Evolutionary conservation across 1,284 basidiomycete species (phyloP), one percentile per base, ranked within the genome.

Genomic region (Ceratobasidium sp.): DNA sequence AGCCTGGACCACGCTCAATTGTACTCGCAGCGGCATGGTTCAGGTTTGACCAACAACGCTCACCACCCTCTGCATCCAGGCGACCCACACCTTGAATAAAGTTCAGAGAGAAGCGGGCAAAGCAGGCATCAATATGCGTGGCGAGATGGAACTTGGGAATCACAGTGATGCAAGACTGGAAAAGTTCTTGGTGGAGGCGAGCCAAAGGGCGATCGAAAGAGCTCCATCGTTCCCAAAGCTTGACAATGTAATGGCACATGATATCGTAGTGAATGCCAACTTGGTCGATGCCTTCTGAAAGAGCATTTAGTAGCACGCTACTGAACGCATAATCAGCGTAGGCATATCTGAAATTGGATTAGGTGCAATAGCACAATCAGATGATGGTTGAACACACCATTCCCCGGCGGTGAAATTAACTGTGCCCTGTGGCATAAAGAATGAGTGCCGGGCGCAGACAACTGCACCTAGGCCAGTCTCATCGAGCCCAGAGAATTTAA

Each of bases 101-200:
- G 14, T 70, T 70, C 1, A 70, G 46, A 5, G 42, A 70, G 36
- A 38, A 49, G 3, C 18, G 30, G 7, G 14, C 46, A 28, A 12
- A 40, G n/a, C 67, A 70, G 0, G 5, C 2, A 1, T 38, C 25
- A 2, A n/a, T 38, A 28, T 70, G 67, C 0, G 56, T 44, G 8
- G 28, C 42, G 0, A 70, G 21, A 25, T 70, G 67, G n/a, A 59
- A 70, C 18, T 49, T 70, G 2, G 67, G 67, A 14, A 70, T 30
- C 1, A 18, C 28, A 2, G 21, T 21, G 14, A 70, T 23, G 18
- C 60, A 33, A 0, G 42, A 0, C 0, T 30, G 1, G 33, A 44
- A 36, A 3, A n/a, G n/a, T n/a, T n/a, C n/a, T n/a, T n/a, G n/a
- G n/a, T n/a, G n/a, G n/a, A n/a, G n/a, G n/a, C n/a, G n/a, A n/a